Percentiles rank a stretch among this genome's conserved stretches.
phyloP scores from a whole-genome alignment of 2,329 filamentous ascomycete species.

The Neurospora crassa region DNA sequence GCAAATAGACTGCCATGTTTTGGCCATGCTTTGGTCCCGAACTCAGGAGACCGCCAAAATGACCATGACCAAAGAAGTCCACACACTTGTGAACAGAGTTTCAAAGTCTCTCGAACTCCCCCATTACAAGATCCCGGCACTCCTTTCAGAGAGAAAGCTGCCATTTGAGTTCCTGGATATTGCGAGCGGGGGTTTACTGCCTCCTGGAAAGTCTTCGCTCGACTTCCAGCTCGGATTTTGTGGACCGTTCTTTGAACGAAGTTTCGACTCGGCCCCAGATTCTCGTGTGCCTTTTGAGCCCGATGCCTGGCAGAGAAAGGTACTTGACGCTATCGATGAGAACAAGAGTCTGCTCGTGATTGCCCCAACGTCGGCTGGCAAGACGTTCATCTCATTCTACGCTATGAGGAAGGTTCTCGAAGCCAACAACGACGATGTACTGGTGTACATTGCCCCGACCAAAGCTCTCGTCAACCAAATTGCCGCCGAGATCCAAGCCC shows the following conservation, averaged over 20 bases:
- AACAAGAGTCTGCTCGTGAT: constrained; percentile 65
- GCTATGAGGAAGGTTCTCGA: constrained; percentile 70
- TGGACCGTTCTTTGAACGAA: constrained; percentile 67
- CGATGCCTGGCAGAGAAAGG: constrained; percentile 66
- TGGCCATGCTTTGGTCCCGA: constrained; percentile 15
- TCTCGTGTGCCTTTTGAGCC: constrained; percentile 61
- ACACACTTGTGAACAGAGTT: constrained; percentile 5
- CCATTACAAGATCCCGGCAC: background rate
- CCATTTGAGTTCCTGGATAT: constrained; percentile 5
- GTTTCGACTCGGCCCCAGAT: constrained; percentile 59
- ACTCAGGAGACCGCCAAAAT: background rate
- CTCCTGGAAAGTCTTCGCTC: constrained; percentile 4
- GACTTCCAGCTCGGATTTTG: constrained; percentile 61
- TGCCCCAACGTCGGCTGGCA: constrained; percentile 69
- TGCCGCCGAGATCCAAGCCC: constrained; percentile 65
- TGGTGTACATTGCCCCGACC: constrained; percentile 73
- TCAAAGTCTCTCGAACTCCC: constrained; percentile 11
- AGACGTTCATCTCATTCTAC: constrained; percentile 79
- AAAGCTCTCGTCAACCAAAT: constrained; percentile 81
- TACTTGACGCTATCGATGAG: constrained; percentile 63
- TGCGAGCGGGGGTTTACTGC: background rate
- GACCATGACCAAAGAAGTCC: constrained; percentile 6
- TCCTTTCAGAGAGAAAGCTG: background rate
- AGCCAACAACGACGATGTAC: constrained; percentile 55
- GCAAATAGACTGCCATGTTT: constrained; percentile 1